These are phyloP conservation scores for Tetrapisispora fleetii DNA, from an alignment of 805 yeast genomes.

Conservation along the genomic window DNA sequence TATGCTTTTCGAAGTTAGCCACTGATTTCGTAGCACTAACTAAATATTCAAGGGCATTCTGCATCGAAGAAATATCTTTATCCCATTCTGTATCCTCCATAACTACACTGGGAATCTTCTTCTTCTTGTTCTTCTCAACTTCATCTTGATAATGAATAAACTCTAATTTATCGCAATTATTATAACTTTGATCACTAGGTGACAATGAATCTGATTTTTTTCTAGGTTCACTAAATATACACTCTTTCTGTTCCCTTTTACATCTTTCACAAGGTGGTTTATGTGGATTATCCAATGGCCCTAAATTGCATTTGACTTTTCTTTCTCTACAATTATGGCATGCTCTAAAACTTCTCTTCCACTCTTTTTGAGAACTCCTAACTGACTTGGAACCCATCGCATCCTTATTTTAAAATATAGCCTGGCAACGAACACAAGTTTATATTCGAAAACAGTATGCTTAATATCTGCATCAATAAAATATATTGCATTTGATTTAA, in stretches of 20 bases:
- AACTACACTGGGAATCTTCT: too few relatives aligned
- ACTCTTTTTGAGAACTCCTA: conserved; percentile 19
- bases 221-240: conserved; percentile 40
- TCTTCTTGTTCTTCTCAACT: not conserved
- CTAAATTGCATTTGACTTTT: conserved; percentile 81
- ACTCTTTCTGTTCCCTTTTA: conserved; percentile 68
- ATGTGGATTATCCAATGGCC: conserved; percentile 58
- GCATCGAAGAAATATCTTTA: conserved; percentile 30
- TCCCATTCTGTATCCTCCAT: conserved; percentile 13
- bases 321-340: conserved; percentile 78
- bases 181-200: not conserved
- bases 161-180: not conserved
- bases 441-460: too few relatives aligned
- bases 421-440: too few relatives aligned
- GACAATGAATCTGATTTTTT: not conserved
- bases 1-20: not conserved
- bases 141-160: not conserved
- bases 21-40: conserved; percentile 63
- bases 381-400: not conserved
- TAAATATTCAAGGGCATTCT: conserved; percentile 58
- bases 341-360: conserved; percentile 66
- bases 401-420: too few relatives aligned
- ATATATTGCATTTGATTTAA: too few relatives aligned
- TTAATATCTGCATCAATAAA: too few relatives aligned
- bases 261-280: conserved; percentile 84